Conservation (phyloP, 768 basidiomycete species). For the Lyophyllum atratum region DNA sequence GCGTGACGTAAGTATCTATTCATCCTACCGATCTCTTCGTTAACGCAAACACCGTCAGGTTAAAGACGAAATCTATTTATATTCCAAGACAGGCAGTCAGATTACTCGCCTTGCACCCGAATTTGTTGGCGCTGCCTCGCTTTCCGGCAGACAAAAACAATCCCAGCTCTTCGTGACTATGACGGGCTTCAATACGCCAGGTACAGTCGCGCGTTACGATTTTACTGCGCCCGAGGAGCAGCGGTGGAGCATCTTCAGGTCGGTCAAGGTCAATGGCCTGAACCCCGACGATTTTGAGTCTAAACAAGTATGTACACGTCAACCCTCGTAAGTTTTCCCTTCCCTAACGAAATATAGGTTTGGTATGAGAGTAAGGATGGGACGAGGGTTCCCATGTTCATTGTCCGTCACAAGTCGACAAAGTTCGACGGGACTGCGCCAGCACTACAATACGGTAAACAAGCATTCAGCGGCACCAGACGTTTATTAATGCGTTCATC, state of each 20-base stretch:
- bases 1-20: slow-evolving; percentile 55
- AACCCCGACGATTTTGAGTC: slow-evolving; percentile 68
- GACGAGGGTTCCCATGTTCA: slow-evolving; percentile 82
- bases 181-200: slow-evolving; percentile 73
- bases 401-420: slow-evolving; percentile 74
- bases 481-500: background rate
- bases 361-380: slow-evolving; percentile 84
- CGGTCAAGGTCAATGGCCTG: slow-evolving; percentile 61
- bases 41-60: slow-evolving; percentile 45
- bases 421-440: slow-evolving; percentile 74
- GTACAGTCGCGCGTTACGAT: slow-evolving; percentile 63
- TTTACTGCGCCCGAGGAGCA: slow-evolving; percentile 53
- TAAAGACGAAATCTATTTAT: slow-evolving; percentile 78
- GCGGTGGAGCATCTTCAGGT: slow-evolving; percentile 58
- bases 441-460: slow-evolving; percentile 72
- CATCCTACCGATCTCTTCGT: background rate
- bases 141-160: slow-evolving; percentile 53
- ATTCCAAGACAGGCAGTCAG: slow-evolving; percentile 54
- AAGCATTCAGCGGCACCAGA: background rate
- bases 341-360: slow-evolving; percentile 39
- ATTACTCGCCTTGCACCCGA: slow-evolving; percentile 60
- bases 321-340: background rate
- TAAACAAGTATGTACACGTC: slow-evolving; percentile 49
- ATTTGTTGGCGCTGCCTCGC: slow-evolving; percentile 64
- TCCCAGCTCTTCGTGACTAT: slow-evolving; percentile 65